Conservation (phyloP, 1,139 yeast species). For the Sugiyamaella paludigena region DNA sequence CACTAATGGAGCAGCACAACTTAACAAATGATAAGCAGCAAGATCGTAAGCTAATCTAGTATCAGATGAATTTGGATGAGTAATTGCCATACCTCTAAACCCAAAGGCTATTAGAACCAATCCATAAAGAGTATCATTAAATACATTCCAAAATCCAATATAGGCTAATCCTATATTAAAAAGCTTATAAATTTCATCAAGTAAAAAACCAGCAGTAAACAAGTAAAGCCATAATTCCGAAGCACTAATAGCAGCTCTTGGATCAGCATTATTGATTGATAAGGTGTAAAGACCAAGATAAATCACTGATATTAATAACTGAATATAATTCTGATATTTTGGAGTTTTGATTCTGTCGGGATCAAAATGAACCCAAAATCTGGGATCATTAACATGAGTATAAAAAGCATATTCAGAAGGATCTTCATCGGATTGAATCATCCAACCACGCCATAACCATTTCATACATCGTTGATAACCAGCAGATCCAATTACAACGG, state of each 20-base stretch:
- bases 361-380: slow-evolving; percentile 65
- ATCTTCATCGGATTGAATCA: slow-evolving; percentile 68
- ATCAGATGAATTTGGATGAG: slow-evolving; percentile 21
- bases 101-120: slow-evolving; percentile 53
- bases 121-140: slow-evolving; percentile 67
- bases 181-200: slow-evolving; percentile 67
- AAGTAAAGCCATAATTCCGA: slow-evolving; percentile 59
- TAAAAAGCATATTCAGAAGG: slow-evolving; percentile 64
- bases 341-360: slow-evolving; percentile 87
- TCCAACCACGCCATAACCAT: slow-evolving; percentile 96
- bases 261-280: slow-evolving; percentile 52
- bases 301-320: slow-evolving; percentile 63
- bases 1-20: slow-evolving; percentile 83
- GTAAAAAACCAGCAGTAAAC: slow-evolving; percentile 62
- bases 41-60: slow-evolving; percentile 51
- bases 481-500: slow-evolving; percentile 68
- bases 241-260: slow-evolving; percentile 40
- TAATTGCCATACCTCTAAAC: slow-evolving; percentile 55
- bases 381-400: slow-evolving; percentile 55
- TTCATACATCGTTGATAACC: slow-evolving; percentile 85
- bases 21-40: slow-evolving; percentile 65
- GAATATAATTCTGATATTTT: slow-evolving; percentile 70
- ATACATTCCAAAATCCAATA: slow-evolving; percentile 75
- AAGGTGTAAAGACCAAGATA: slow-evolving; percentile 62
- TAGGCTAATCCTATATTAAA: slow-evolving; percentile 75